These are phyloP conservation scores for Trypanosoma rangeli DNA, from an alignment of 208 protist species.

Conservation along the genomic window DNA sequence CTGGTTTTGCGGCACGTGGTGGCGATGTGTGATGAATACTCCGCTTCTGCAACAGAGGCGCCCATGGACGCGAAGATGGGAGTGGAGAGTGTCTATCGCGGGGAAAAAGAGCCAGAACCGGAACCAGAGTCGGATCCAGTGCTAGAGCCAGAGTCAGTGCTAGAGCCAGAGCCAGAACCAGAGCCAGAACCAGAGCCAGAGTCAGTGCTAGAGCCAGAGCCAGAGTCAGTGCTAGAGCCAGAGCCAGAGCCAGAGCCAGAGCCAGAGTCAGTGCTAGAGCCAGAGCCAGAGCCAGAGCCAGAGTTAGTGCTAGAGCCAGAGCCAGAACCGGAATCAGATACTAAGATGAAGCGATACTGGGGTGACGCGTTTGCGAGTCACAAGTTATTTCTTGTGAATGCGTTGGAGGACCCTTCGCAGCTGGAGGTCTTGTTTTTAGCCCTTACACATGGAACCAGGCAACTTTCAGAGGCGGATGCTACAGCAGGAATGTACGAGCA, in stretches of 20 bases:
- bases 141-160: too few species aligned
- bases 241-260: too few species aligned
- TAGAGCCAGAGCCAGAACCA: too few species aligned
- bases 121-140: too few species aligned
- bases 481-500: slow-evolving; percentile 29
- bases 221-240: too few species aligned
- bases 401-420: slow-evolving; percentile 1
- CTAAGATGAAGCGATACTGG: neutral
- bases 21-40: slow-evolving; percentile 30
- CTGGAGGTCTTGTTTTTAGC: slow-evolving; percentile 28
- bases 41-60: too few species aligned
- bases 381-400: neutral
- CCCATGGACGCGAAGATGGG: neutral
- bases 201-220: too few species aligned
- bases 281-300: too few species aligned
- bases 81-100: neutral
- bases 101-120: too few species aligned
- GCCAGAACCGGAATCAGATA: neutral
- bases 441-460: slow-evolving; percentile 22
- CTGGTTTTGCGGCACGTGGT: slow-evolving; percentile 34
- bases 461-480: slow-evolving; percentile 24
- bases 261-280: too few species aligned
- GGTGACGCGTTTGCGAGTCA: neutral
- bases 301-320: too few species aligned
- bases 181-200: too few species aligned